Base-by-base conservation (phyloP, 2,329 filamentous ascomycete species). In the Bipolaris bicolor region DNA sequence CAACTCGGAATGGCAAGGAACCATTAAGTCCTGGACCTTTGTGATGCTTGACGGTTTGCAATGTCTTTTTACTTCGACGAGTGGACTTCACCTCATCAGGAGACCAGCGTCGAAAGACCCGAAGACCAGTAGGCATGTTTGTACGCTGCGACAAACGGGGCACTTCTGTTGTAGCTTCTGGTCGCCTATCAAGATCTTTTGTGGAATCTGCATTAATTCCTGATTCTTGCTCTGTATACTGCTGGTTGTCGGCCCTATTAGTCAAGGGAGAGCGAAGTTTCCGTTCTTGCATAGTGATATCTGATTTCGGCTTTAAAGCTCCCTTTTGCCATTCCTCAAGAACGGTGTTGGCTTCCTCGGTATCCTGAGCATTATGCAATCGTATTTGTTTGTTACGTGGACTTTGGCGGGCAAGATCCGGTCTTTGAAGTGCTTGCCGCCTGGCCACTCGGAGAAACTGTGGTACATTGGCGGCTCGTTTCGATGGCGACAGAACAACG, bases 361-460 rank as follows among this genome's bases (percentile, higher is more conserved):
- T 87, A 58, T 88, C 86, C 7, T 75, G 64, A 31, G 71, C 74
- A 22, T 81, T 85, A 15, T 80, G 80, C 24, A 88, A 70, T 49
- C 79, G 77, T 48, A 87, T 77, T 36, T 81, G 75, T 63, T 87
- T 86, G 48, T 75, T 73, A 20, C 75, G 77, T 15, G 82, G 84
- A 41, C 80, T 83, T 62, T 82, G 80, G 52, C 84, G 79, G 34
- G 81, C 84, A 64, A 75, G 67, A 64, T 84, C 79, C 22, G 74
- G 69, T 45, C 78, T 77, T 39, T 75, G 78, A 7, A 82, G 80
- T 47, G 80, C 82, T 63, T 80, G 77, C 58, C 86, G 81, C 26
- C 79, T 78, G 33, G 86, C 86, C 55, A 88, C 68, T 50, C 80
- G 79, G 5, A 88, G 73, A 52, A 88, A 88, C 20, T 79, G 79